Percentiles rank a stretch among this genome's conserved stretches.
Conservation (phyloP, 495 filamentous ascomycete species). For the Pyronema omphalodes region DNA sequence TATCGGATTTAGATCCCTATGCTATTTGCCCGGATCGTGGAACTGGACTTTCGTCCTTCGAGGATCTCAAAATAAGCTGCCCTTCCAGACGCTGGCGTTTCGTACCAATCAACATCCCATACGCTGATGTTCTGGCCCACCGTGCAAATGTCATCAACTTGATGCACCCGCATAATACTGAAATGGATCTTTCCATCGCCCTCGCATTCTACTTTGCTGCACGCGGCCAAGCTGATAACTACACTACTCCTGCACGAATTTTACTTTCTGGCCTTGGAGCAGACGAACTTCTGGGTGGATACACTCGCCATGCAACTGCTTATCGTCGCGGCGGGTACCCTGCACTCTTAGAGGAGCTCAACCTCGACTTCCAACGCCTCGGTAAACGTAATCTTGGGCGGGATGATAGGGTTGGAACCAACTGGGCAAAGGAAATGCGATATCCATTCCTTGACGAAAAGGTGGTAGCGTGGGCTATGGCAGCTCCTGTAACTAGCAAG, state of each 20-base stretch:
- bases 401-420: slow-evolving; percentile 75
- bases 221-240: slow-evolving; percentile 47
- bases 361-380: slow-evolving; percentile 69
- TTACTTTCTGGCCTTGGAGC: slow-evolving; percentile 85
- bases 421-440: slow-evolving; percentile 82
- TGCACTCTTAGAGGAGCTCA: slow-evolving; percentile 64
- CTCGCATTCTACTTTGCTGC: slow-evolving; percentile 85
- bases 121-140: slow-evolving; percentile 51
- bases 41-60: slow-evolving; percentile 58
- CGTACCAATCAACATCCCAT: slow-evolving; percentile 66
- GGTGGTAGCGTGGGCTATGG: slow-evolving; percentile 63
- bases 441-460: slow-evolving; percentile 84
- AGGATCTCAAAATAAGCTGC: slow-evolving; percentile 54
- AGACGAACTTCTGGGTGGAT: slow-evolving; percentile 91
- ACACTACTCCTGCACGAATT: slow-evolving; percentile 58
- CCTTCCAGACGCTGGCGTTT: slow-evolving; percentile 63
- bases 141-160: slow-evolving; percentile 50
- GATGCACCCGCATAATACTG: slow-evolving; percentile 84
- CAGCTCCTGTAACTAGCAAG: slow-evolving; percentile 58
- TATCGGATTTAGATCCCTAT: slow-evolving; percentile 35
- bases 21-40: slow-evolving; percentile 76
- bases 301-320: slow-evolving; percentile 64
- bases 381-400: slow-evolving; percentile 85
- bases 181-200: slow-evolving; percentile 97
- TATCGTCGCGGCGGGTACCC: slow-evolving; percentile 44